These are phyloP conservation scores for Melampsora occidentalis DNA, from an alignment of 1,284 basidiomycete species.

Conservation along the genomic window DNA sequence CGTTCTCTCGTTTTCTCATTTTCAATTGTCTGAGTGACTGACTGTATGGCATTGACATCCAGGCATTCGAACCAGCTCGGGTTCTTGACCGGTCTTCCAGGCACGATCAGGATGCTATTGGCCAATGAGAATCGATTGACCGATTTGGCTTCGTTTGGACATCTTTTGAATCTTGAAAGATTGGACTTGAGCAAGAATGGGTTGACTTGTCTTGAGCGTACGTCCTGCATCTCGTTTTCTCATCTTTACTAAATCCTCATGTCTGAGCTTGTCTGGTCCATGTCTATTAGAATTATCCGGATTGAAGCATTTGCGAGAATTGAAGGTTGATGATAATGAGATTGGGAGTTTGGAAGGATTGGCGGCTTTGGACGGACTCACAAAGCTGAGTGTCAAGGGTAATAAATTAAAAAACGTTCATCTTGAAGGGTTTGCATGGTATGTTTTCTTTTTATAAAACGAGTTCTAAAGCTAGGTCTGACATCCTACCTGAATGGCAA, in stretches of 20 bases:
- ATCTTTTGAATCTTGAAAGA: constrained; percentile 77
- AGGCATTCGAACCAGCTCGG: constrained; percentile 65
- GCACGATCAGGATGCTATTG: constrained; percentile 72
- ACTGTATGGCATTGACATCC: background rate
- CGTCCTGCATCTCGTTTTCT: constrained; percentile 54
- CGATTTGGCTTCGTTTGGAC: constrained; percentile 80
- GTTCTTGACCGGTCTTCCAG: constrained; percentile 82
- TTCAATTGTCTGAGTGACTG: background rate
- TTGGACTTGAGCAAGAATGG: constrained; percentile 89
- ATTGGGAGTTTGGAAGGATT: constrained; percentile 76
- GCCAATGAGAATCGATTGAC: constrained; percentile 79
- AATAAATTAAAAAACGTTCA: constrained; percentile 71
- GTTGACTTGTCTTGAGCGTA: constrained; percentile 78
- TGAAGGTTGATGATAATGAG: constrained; percentile 79
- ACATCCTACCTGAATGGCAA: constrained; percentile 44
- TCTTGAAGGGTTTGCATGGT: constrained; percentile 68
- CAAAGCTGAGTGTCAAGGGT: constrained; percentile 75
- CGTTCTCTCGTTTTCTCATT: constrained; percentile 38
- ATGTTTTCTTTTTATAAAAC: constrained; percentile 51
- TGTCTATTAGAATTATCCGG: constrained; percentile 68
- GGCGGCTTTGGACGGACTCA: constrained; percentile 70
- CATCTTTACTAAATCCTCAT: constrained; percentile 32
- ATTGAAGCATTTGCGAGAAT: constrained; percentile 78
- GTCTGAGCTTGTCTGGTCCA: background rate
- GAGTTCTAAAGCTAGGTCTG: constrained; percentile 2